phyloP scores from a whole-genome alignment of 257 asterid species.

The Handroanthus guayacan region DNA sequence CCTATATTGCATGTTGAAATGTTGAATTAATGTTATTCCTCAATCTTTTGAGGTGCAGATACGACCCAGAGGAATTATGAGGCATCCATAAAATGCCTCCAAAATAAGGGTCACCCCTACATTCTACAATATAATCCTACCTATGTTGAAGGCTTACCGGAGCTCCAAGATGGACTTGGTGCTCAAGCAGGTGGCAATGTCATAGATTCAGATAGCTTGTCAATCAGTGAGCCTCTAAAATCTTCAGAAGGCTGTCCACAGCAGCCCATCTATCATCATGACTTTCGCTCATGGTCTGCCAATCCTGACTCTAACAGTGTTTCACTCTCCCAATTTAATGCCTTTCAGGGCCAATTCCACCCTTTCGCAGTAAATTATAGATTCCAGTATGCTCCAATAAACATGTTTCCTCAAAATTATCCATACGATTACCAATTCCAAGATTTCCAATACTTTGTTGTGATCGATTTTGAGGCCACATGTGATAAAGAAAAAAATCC shows the following conservation, averaged over 20 bases:
- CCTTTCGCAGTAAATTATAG: conserved; percentile 63
- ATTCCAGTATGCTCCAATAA: conserved; percentile 58
- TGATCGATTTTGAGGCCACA: conserved; percentile 93
- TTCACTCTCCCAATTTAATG: conserved; percentile 50
- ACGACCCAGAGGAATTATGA: conserved; percentile 55
- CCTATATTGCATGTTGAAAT: conserved; percentile 16
- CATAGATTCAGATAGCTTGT: conserved; percentile 46
- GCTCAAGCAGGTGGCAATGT: conserved; percentile 52
- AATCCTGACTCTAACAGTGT: conserved; percentile 51
- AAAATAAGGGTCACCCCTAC: conserved; percentile 56
- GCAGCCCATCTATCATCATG: conserved; percentile 48
- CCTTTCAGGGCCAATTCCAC: conserved; percentile 58
- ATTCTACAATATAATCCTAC: conserved; percentile 50
- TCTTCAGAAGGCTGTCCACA: conserved; percentile 50
- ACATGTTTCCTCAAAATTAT: conserved; percentile 53
- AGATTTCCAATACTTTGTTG: conserved; percentile 81
- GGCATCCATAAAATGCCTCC: conserved; percentile 70
- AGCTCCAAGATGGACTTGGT: conserved; percentile 49
- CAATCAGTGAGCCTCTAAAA: conserved; percentile 51
- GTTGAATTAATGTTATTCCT: conserved; percentile 32
- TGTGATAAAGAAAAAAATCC: conserved; percentile 80
- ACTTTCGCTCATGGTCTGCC: conserved; percentile 57
- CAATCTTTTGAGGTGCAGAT: conserved; percentile 50
- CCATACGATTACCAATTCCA: conserved; percentile 60
- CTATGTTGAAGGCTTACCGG: conserved; percentile 51